Conservation (phyloP, 306 rosid species). For the Rosa multiflora region DNA sequence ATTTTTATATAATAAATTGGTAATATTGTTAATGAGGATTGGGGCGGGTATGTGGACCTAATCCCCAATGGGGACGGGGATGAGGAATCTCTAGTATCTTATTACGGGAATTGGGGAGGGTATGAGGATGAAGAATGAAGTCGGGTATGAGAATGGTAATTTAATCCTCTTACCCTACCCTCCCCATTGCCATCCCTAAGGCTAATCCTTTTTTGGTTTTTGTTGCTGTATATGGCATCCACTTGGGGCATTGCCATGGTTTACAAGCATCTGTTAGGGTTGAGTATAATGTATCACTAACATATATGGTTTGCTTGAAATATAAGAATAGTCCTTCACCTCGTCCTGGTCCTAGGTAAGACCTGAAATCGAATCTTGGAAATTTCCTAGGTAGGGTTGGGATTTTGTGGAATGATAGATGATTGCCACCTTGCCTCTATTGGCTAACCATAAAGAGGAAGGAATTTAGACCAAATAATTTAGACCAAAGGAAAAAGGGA, state of each 20-base stretch:
- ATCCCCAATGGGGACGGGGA: no score
- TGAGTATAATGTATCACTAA: conserved; percentile 1
- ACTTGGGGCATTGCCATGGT: neutral
- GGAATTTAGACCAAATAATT: no score
- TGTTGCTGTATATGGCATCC: neutral
- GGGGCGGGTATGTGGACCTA: no score
- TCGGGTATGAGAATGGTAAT: no score
- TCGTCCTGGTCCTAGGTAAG: neutral
- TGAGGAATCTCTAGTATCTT: no score
- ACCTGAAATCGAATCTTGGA: neutral
- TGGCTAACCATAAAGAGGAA: neutral
- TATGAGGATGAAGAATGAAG: no score
- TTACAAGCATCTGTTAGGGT: neutral
- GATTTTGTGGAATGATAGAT: neutral
- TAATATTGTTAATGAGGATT: no score
- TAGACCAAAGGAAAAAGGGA: no score
- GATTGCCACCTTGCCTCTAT: neutral
- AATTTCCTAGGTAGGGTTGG: neutral
- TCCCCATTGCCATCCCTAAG: no score
- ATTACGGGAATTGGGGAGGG: no score
- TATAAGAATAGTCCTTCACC: neutral
- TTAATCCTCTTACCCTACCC: no score
- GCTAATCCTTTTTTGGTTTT: neutral
- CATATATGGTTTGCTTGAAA: neutral
- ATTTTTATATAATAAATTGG: no score